These are phyloP conservation scores for Rhynchospora breviuscula DNA, from an alignment of 176 grass and related monocot species.

Conservation along the genomic window DNA sequence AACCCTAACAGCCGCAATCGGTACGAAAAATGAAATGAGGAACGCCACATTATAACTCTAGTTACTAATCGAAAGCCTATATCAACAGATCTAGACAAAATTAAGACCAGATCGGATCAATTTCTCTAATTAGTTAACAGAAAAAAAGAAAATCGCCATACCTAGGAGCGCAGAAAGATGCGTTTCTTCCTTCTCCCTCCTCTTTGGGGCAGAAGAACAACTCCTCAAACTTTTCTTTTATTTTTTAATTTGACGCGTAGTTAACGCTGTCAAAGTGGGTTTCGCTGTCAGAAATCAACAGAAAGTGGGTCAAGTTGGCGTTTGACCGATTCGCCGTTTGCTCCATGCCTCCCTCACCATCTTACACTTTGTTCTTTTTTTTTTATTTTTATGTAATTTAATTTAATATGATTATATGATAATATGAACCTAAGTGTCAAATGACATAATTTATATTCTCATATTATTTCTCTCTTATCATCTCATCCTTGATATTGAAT, in stretches of 20 bases:
- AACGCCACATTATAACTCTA: neutral
- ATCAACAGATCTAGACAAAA: slow-evolving; percentile 15
- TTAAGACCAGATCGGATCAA: neutral
- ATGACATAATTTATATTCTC: too few species aligned
- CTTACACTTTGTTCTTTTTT: neutral
- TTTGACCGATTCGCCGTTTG: neutral
- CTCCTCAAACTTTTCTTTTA: neutral
- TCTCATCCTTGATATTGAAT: too few species aligned
- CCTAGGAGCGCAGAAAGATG: neutral
- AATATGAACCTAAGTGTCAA: too few species aligned
- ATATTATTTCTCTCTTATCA: too few species aligned
- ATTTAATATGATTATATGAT: too few species aligned
- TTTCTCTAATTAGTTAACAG: neutral
- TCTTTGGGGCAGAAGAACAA: slow-evolving; percentile 3
- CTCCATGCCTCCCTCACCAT: neutral
- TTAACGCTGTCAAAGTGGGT: slow-evolving; percentile 20
- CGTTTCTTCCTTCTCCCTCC: neutral
- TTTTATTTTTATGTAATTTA: too few species aligned
- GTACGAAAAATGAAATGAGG: neutral
- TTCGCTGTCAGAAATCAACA: neutral
- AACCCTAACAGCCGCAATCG: neutral
- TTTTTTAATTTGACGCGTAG: neutral
- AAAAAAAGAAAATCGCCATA: slow-evolving; percentile 1
- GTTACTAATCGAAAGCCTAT: neutral
- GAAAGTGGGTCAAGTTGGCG: neutral